Conservation (phyloP, 1,284 basidiomycete species). For the Clitocybe nebularis region DNA sequence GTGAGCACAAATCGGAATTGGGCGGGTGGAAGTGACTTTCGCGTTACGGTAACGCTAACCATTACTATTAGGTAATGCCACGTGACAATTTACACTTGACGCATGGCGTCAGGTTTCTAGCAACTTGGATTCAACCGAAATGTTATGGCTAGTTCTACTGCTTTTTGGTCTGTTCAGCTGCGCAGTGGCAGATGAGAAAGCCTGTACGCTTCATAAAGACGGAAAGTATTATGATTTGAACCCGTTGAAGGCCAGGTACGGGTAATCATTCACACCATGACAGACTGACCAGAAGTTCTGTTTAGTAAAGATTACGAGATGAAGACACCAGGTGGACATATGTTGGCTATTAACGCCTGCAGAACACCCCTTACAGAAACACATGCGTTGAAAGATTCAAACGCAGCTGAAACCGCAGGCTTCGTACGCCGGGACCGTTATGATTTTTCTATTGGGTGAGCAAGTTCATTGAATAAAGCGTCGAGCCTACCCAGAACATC, state of each 20-base stretch:
- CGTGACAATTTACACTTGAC: too few species aligned
- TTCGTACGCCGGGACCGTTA: slow-evolving; percentile 59
- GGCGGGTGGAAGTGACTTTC: too few species aligned
- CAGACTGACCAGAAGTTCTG: too few species aligned
- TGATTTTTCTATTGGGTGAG: slow-evolving; percentile 72
- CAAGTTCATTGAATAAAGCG: too few species aligned
- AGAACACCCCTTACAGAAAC: slow-evolving; percentile 49
- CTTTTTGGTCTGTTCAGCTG: background rate
- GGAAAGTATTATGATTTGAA: slow-evolving; percentile 60
- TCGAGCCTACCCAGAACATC: background rate
- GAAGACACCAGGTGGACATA: slow-evolving; percentile 40
- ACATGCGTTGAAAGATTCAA: slow-evolving; percentile 52
- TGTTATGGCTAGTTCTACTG: background rate
- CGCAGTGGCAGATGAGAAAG: slow-evolving; percentile 25
- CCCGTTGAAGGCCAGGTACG: slow-evolving; percentile 48
- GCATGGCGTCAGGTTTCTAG: too few species aligned
- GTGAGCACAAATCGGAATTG: slow-evolving; percentile 1
- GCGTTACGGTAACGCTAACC: too few species aligned
- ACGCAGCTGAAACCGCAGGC: slow-evolving; percentile 55
- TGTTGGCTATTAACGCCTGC: slow-evolving; percentile 62
- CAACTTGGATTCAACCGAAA: too few species aligned
- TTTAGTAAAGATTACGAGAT: slow-evolving; percentile 62
- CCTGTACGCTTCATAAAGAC: slow-evolving; percentile 35
- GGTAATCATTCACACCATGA: too few species aligned
- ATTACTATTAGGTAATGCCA: too few species aligned